phyloP scores from a whole-genome alignment of 495 filamentous ascomycete genomes.

The Cairneyella variabilis region DNA sequence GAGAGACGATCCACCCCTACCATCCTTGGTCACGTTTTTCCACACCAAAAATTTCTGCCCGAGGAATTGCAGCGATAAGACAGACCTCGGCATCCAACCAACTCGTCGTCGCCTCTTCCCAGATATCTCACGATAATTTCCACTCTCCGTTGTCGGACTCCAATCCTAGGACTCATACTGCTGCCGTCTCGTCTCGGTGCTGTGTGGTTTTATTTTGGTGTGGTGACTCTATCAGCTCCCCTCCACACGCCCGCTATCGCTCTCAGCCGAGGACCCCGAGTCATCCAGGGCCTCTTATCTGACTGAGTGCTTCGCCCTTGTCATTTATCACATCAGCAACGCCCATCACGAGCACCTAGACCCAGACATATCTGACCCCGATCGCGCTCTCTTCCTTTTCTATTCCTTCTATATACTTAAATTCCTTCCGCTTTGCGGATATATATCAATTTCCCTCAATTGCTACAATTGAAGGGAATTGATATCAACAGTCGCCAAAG shows the following conservation, averaged over 20 bases:
- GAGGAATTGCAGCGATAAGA: not conserved
- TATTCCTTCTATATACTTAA: not conserved
- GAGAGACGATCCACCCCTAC: too few relatives aligned
- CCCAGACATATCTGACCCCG: not conserved
- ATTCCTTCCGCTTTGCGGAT: not conserved
- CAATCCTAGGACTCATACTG: not conserved
- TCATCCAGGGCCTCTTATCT: slow-evolving; percentile 6
- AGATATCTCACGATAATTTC: not conserved
- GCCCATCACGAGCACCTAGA: slow-evolving; percentile 5
- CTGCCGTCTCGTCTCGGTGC: too few relatives aligned
- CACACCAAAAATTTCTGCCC: not conserved
- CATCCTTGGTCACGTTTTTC: too few relatives aligned
- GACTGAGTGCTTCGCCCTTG: not conserved
- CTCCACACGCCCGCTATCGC: not conserved
- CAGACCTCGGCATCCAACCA: not conserved
- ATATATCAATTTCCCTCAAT: not conserved
- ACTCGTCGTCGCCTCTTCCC: not conserved
- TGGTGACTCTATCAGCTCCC: not conserved
- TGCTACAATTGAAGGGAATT: slow-evolving; percentile 5
- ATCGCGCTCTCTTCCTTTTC: not conserved
- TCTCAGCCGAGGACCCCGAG: not conserved
- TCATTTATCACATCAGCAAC: slow-evolving; percentile 15
- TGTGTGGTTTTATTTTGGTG: not conserved
- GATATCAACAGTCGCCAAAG: slow-evolving; percentile 11
- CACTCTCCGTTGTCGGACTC: not conserved